These are phyloP conservation scores for Rhizophora apiculata DNA, from an alignment of 345 rosid species.

Conservation along the genomic window DNA sequence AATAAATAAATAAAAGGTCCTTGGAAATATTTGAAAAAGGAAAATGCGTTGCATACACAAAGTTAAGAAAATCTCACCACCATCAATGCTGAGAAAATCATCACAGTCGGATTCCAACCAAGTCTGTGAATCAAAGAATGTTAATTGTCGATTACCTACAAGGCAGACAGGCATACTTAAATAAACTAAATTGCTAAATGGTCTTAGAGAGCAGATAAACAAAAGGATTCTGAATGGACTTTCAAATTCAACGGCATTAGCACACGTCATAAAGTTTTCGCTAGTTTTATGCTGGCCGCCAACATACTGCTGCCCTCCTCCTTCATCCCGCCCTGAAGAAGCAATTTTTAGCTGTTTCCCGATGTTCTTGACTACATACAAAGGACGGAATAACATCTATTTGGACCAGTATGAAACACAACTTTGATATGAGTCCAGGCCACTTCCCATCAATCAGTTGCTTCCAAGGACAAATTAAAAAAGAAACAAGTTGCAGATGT, in stretches of 20 bases:
- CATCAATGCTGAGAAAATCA: constrained; percentile 57
- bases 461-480: too few relatives aligned
- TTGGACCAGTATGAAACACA: not conserved
- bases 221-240: too few relatives aligned
- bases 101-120: constrained; percentile 66
- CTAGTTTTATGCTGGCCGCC: too few relatives aligned
- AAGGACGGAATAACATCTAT: not conserved
- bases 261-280: too few relatives aligned
- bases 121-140: constrained; percentile 53
- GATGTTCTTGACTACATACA: not conserved
- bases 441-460: not conserved
- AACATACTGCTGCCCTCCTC: too few relatives aligned
- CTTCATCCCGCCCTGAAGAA: not conserved
- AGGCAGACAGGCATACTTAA: not conserved
- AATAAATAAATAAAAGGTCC: not conserved
- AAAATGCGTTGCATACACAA: constrained; percentile 1
- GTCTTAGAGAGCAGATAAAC: too few relatives aligned
- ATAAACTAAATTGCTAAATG: too few relatives aligned
- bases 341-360: not conserved
- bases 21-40: not conserved
- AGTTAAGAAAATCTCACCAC: constrained; percentile 35
- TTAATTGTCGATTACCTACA: constrained; percentile 42
- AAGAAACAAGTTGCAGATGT: too few relatives aligned
- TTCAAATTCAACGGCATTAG: not conserved
- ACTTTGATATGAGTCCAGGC: too few relatives aligned